A percentile compares a stretch with the other conserved stretches of the same genome.
These are phyloP conservation scores for Mycena epipterygia DNA, from an alignment of 768 basidiomycete species.

Conservation along the genomic window DNA sequence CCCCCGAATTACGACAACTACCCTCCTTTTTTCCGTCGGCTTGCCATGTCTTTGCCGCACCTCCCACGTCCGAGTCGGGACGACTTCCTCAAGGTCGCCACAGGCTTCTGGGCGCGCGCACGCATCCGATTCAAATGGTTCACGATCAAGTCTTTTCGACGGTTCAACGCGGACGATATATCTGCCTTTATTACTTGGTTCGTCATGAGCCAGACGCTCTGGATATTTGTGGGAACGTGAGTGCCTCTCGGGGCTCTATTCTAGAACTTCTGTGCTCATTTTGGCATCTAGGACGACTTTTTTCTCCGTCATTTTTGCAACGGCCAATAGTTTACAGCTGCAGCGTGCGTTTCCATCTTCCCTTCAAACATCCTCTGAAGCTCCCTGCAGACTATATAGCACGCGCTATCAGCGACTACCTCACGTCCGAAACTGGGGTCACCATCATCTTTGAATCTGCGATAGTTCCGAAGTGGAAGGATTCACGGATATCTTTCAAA, in stretches of 20 bases:
- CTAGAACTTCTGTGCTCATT: not conserved
- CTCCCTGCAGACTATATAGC: conserved; percentile 80
- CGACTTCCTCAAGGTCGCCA: conserved; percentile 89
- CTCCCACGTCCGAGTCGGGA: conserved; percentile 87
- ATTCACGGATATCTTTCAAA: conserved; percentile 95
- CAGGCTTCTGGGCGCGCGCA: conserved; percentile 90
- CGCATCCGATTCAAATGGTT: conserved; percentile 98
- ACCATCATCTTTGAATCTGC: conserved; percentile 97
- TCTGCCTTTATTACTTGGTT: conserved; percentile 98
- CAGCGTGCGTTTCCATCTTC: conserved; percentile 68
- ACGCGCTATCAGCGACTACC: conserved; percentile 88
- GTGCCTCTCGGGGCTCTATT: conserved; percentile 44
- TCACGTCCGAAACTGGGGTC: conserved; percentile 94
- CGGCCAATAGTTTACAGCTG: conserved; percentile 86
- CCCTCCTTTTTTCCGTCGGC: conserved; percentile 83
- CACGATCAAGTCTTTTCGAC: conserved; percentile 93
- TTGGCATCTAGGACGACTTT: conserved; percentile 83
- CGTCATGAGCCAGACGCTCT: conserved; percentile 93
- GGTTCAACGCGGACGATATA: conserved; percentile 96
- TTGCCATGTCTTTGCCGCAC: conserved; percentile 84
- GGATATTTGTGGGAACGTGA: conserved; percentile 96
- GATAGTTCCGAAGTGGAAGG: conserved; percentile 98
- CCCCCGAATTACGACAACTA: conserved; percentile 73
- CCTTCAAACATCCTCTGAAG: not conserved
- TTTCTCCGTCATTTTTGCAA: conserved; percentile 92